Conservation (phyloP, 352 stramenopile genomes). For the Phytophthora sojae region DNA sequence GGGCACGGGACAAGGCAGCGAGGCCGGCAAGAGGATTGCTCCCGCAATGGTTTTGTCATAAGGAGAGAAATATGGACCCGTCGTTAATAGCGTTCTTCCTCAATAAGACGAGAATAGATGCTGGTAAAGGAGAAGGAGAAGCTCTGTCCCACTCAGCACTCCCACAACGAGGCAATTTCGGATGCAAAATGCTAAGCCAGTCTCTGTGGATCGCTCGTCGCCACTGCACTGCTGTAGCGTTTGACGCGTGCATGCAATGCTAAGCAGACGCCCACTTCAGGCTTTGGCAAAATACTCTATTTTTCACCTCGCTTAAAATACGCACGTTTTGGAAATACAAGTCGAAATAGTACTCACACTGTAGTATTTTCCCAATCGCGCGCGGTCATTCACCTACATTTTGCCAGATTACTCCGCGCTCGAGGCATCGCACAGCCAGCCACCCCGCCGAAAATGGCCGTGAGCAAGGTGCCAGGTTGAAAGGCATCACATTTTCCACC, state of each 20-base stretch:
- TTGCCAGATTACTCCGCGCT: background rate
- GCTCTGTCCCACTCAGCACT: background rate
- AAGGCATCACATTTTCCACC: background rate
- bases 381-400: background rate
- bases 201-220: background rate
- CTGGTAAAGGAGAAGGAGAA: background rate
- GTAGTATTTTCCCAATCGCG: background rate
- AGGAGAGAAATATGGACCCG: background rate
- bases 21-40: background rate
- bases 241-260: background rate
- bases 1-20: background rate
- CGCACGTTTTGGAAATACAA: slow-evolving; percentile 4
- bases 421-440: slow-evolving; percentile 4
- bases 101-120: background rate
- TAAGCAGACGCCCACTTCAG: too few species aligned
- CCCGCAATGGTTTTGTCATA: background rate
- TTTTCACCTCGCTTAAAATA: background rate
- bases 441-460: background rate
- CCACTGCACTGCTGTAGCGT: background rate
- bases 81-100: background rate
- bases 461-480: background rate
- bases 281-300: too few species aligned
- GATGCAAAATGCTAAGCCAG: slow-evolving; percentile 9
- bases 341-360: background rate
- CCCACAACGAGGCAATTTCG: slow-evolving; percentile 12